A percentile compares a stretch with the other conserved stretches of the same genome.
Evolutionary conservation across 2,329 filamentous ascomycete species (phyloP).

Genomic region (Tricladium varicosporioides): DNA sequence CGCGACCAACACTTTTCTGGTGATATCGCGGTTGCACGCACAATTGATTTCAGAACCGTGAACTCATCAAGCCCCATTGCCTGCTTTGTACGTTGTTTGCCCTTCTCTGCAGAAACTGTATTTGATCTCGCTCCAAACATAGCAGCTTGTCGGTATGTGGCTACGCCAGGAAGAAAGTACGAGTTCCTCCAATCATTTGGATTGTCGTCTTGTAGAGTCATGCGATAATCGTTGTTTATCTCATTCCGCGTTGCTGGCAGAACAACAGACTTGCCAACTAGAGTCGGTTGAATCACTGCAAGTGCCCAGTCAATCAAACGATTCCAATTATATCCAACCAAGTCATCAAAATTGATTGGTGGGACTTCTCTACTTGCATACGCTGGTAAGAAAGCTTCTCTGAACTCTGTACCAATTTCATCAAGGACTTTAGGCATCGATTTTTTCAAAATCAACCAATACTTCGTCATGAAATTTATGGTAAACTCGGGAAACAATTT

Average conservation of each 20-base stretch:
- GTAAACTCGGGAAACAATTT: slow-evolving; percentile 54
- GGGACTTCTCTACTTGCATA: slow-evolving; percentile 63
- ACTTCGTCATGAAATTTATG: slow-evolving; percentile 50
- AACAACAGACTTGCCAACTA: slow-evolving; percentile 41
- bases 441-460: slow-evolving; percentile 51
- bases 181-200: slow-evolving; percentile 51
- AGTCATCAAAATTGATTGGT: slow-evolving; percentile 60
- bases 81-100: not conserved
- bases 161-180: slow-evolving; percentile 53
- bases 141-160: slow-evolving; percentile 36
- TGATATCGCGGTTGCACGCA: slow-evolving; percentile 57
- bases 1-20: slow-evolving; percentile 47
- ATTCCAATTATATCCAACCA: slow-evolving; percentile 67
- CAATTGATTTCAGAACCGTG: slow-evolving; percentile 55
- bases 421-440: slow-evolving; percentile 50
- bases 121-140: slow-evolving; percentile 44
- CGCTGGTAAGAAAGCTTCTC: slow-evolving; percentile 61
- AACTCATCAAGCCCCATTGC: slow-evolving; percentile 33
- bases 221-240: slow-evolving; percentile 43
- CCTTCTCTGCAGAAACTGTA: slow-evolving; percentile 29
- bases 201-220: slow-evolving; percentile 29
- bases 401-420: slow-evolving; percentile 60
- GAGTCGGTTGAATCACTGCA: slow-evolving; percentile 39
- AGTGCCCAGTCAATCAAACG: slow-evolving; percentile 65
- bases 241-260: slow-evolving; percentile 47